These are phyloP conservation scores for Fusarium domesticum DNA, from an alignment of 2,329 filamentous ascomycete genomes.

Conservation along the genomic window DNA sequence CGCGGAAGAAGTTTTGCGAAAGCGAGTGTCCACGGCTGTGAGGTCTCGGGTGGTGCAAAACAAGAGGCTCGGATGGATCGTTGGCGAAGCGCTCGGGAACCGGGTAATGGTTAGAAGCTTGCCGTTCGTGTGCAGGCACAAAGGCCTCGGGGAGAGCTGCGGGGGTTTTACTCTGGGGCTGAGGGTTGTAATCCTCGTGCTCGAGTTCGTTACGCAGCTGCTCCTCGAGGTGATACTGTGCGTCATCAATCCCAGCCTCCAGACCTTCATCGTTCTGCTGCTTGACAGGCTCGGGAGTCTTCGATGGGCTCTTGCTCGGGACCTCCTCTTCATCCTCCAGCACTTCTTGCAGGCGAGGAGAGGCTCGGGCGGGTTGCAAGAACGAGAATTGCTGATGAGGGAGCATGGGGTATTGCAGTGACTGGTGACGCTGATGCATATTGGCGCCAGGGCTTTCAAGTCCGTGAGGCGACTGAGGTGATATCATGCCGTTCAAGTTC, in stretches of 20 bases:
- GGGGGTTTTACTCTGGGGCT: slow-evolving; percentile 39
- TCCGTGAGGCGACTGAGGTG: slow-evolving; percentile 62
- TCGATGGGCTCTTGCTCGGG: slow-evolving; percentile 49
- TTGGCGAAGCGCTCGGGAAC: slow-evolving; percentile 51
- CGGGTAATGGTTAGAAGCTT: slow-evolving; percentile 48
- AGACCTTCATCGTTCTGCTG: slow-evolving; percentile 63
- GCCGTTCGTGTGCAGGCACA: slow-evolving; percentile 38
- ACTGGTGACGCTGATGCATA: slow-evolving; percentile 56
- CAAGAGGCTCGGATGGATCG: slow-evolving; percentile 51
- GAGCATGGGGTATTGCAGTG: slow-evolving; percentile 55
- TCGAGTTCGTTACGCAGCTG: slow-evolving; percentile 76
- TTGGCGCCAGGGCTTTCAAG: slow-evolving; percentile 48
- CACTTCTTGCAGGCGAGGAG: slow-evolving; percentile 66
- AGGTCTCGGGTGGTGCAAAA: slow-evolving; percentile 70
- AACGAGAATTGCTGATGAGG: slow-evolving; percentile 56
- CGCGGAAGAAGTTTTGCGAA: slow-evolving; percentile 62
- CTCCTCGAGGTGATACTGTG: slow-evolving; percentile 80
- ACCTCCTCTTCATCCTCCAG: slow-evolving; percentile 70
- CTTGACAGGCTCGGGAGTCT: slow-evolving; percentile 49
- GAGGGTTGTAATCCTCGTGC: slow-evolving; percentile 72
- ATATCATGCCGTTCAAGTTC: slow-evolving; percentile 55
- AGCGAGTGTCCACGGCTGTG: slow-evolving; percentile 71
- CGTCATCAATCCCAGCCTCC: slow-evolving; percentile 80
- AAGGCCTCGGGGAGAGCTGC: slow-evolving; percentile 23
- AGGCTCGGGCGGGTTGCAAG: slow-evolving; percentile 53